A percentile compares a stretch with the other conserved stretches of the same genome.
Evolutionary conservation across 2,329 filamentous ascomycete genomes (phyloP).

Genomic region (Sarocladium oryzae): DNA sequence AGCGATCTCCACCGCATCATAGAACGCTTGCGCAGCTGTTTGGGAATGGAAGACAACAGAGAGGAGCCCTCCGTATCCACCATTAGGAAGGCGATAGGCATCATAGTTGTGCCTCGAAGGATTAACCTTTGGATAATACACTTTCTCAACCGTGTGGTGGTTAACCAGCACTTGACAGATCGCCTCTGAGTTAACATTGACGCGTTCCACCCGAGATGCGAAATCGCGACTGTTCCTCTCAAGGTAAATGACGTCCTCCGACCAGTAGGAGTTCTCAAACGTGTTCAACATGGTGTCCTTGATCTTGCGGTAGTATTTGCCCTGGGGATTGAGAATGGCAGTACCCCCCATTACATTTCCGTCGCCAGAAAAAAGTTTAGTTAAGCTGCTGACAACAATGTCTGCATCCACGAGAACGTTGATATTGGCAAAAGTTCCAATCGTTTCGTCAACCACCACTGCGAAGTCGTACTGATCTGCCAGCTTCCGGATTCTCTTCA

Average conservation of each 20-base stretch:
- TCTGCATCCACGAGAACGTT: conserved; percentile 87
- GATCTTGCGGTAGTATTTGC: conserved; percentile 64
- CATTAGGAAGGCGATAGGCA: conserved; percentile 61
- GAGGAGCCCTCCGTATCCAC: conserved; percentile 85
- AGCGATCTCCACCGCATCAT: conserved; percentile 75
- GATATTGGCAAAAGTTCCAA: conserved; percentile 93
- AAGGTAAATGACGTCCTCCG: conserved; percentile 89
- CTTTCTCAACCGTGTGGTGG: conserved; percentile 59
- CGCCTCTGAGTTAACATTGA: conserved; percentile 79
- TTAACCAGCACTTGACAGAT: conserved; percentile 66
- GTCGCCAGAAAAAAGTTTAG: conserved; percentile 95
- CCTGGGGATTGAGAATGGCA: conserved; percentile 55
- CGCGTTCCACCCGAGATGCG: conserved; percentile 69
- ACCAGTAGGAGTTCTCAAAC: conserved; percentile 89
- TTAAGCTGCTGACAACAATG: conserved; percentile 88
- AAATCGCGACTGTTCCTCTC: conserved; percentile 96
- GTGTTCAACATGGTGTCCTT: conserved; percentile 57
- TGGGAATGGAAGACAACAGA: conserved; percentile 72
- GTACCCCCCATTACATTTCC: conserved; percentile 97
- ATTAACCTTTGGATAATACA: conserved; percentile 84
- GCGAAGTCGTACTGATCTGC: conserved; percentile 83
- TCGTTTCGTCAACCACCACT: conserved; percentile 90
- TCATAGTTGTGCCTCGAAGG: conserved; percentile 70
- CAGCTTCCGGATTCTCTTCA: conserved; percentile 70
- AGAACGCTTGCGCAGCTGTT: conserved; percentile 71